Evolutionary conservation across 495 filamentous ascomycete species (phyloP).

Genomic region (Hypoxylon cercidicola): DNA sequence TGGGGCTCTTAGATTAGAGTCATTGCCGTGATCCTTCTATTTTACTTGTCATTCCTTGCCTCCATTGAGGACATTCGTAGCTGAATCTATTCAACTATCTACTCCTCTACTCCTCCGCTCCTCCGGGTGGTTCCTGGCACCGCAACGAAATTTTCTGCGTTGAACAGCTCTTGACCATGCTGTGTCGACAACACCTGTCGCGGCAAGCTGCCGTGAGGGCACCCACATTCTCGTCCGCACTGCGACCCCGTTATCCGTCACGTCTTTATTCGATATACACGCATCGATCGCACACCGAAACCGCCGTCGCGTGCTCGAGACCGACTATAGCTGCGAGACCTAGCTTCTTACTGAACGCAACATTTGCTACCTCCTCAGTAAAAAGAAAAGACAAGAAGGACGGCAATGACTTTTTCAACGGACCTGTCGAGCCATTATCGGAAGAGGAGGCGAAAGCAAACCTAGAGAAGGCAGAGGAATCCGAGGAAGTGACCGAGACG

Average conservation of each 20-base stretch:
- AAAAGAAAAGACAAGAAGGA: conserved; percentile 55
- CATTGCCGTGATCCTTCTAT: too few relatives aligned
- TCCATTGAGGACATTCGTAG: too few relatives aligned
- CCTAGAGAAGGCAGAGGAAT: conserved; percentile 57
- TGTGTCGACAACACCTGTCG: conserved; percentile 62
- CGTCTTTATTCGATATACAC: conserved; percentile 40
- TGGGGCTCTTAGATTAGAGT: too few relatives aligned
- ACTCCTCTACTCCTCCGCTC: too few relatives aligned
- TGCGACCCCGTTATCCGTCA: conserved; percentile 21
- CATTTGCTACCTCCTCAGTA: conserved; percentile 53
- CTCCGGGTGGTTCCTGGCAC: too few relatives aligned
- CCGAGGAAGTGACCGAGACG: conserved; percentile 47
- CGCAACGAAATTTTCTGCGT: too few relatives aligned
- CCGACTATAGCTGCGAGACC: conserved; percentile 30
- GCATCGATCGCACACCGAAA: conserved; percentile 24
- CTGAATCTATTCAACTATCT: too few relatives aligned
- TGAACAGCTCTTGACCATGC: conserved; percentile 48
- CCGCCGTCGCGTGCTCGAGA: conserved; percentile 27
- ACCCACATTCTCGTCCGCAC: conserved; percentile 33
- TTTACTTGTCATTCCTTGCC: too few relatives aligned
- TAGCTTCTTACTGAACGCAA: conserved; percentile 35
- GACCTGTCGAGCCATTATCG: conserved; percentile 51
- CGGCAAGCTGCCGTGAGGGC: conserved; percentile 59
- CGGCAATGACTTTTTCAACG: conserved; percentile 55
- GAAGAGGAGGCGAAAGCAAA: conserved; percentile 62